Evolutionary conservation across 1,139 yeast species (phyloP), one percentile per base, ranked within the genome.

Genomic region (Candida neerlandica): DNA sequence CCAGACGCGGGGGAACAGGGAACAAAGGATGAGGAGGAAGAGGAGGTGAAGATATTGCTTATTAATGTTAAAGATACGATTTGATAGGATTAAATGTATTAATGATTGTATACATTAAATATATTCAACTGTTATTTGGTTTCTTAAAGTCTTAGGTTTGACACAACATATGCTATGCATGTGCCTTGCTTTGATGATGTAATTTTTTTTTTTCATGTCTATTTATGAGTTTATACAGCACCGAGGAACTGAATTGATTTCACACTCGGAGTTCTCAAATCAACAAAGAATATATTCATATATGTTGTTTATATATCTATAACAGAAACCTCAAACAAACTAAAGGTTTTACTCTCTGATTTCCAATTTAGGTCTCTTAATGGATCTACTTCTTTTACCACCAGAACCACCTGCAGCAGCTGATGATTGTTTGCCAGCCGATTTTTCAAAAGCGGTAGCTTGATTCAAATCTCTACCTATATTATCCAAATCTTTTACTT

Each of bases 401-500:
- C 42, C 41, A 18, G 26, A 16, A n/a, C 5, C 23, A 23, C 27
- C 27, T 7, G 27, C 27, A 23, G 27, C 27, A 23, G 10, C 27
- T 23, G 27, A 23, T 23, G 42, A 43, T 15, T 40, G 23, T 32
- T 41, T 44, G 16, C 32, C 37, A 19, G 34, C 26, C 65, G 59
- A 15, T 60, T 59, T 23, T 35, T 78, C 81, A 56, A 81, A 81
- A 27, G 62, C 65, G 41, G 80, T 70, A 37, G 81, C 84, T 45
- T 75, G 73, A 44, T 64, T 67, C 55, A 85, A 72, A 59, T 84
- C 86, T 69, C 99, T 84, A 47, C 98, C 99, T 55, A 89, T 82
- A 56, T 83, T 84, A 67, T 95, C 99, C 53, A 82, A 78, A 56
- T 90, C 95, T 72, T 92, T 94, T 57, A 95, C 91, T 77, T 91